Conservation (phyloP, 2,329 filamentous ascomycete species). For the Colletotrichum sp. region DNA sequence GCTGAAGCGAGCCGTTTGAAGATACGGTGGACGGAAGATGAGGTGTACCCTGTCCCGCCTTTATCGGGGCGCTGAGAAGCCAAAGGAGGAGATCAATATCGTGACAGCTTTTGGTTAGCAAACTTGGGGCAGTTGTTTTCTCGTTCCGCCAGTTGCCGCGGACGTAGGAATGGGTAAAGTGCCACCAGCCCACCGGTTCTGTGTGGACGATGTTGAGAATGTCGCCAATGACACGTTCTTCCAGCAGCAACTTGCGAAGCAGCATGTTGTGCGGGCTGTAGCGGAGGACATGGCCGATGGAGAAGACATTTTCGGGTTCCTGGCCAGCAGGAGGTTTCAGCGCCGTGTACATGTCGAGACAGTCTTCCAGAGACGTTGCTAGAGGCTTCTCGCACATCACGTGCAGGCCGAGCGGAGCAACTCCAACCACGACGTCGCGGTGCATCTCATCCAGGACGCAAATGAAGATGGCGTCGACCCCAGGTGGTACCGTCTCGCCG, state of each 20-base stretch:
- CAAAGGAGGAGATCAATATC: constrained; percentile 94
- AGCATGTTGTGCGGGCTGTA: constrained; percentile 94
- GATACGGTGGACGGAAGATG: constrained; percentile 80
- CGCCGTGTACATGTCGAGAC: constrained; percentile 73
- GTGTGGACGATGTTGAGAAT: constrained; percentile 88
- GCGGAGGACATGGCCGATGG: constrained; percentile 90
- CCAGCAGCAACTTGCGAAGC: constrained; percentile 77
- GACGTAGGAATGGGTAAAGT: constrained; percentile 90
- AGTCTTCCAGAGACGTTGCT: constrained; percentile 79
- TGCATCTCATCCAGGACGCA: constrained; percentile 89
- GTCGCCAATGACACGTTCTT: constrained; percentile 80
- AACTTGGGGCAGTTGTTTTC: constrained; percentile 75
- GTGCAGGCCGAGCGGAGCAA: constrained; percentile 75
- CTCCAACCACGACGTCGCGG: constrained; percentile 75
- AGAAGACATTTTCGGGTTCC: constrained; percentile 64
- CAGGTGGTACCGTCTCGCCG: constrained; percentile 54
- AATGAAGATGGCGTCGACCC: constrained; percentile 67
- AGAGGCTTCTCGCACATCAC: constrained; percentile 97
- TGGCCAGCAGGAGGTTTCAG: constrained; percentile 40
- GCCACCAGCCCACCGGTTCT: constrained; percentile 96
- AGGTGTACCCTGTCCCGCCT: constrained; percentile 49
- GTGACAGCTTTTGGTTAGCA: constrained; percentile 95
- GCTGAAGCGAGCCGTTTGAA: constrained; percentile 77
- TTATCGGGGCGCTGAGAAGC: constrained; percentile 79
- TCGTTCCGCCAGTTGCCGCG: constrained; percentile 92